Evolutionary conservation across 2,329 filamentous ascomycete species (phyloP).

Genomic region (Hymenoscyphus albidus): DNA sequence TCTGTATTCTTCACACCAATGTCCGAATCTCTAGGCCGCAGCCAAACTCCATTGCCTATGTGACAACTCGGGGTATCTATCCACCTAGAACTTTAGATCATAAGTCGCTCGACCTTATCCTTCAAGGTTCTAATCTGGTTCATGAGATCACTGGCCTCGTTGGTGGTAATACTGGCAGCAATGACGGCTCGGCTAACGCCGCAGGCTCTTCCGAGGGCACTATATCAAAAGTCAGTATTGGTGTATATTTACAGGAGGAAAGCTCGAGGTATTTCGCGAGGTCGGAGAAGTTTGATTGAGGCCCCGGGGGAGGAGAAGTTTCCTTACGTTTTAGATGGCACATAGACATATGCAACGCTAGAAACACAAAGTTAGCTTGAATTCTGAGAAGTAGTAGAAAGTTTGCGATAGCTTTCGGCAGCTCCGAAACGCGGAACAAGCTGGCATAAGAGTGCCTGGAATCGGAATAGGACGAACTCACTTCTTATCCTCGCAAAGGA

Average conservation of each 20-base stretch:
- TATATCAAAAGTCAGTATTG: conserved; percentile 4
- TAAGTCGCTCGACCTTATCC: conserved; percentile 92
- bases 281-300: not conserved
- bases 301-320: not conserved
- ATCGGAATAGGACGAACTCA: conserved; percentile 24
- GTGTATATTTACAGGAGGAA: not conserved
- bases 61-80: conserved; percentile 7
- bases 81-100: conserved; percentile 61
- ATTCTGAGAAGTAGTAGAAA: not conserved
- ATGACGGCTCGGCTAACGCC: conserved; percentile 89
- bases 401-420: not conserved
- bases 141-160: conserved; percentile 84
- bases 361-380: conserved; percentile 31
- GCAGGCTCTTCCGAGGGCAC: conserved; percentile 77
- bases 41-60: conserved; percentile 18
- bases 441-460: conserved; percentile 20
- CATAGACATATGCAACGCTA: conserved; percentile 69
- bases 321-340: conserved; percentile 64
- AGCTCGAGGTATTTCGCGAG: not conserved
- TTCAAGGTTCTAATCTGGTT: conserved; percentile 84
- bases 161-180: conserved; percentile 81
- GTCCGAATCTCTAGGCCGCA: conserved; percentile 9
- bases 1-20: not conserved
- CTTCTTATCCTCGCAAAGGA: conserved; percentile 75
- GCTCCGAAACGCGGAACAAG: conserved; percentile 24